phyloP scores from a whole-genome alignment of 75 land plant genomes.

The Sequoiadendron giganteum region DNA sequence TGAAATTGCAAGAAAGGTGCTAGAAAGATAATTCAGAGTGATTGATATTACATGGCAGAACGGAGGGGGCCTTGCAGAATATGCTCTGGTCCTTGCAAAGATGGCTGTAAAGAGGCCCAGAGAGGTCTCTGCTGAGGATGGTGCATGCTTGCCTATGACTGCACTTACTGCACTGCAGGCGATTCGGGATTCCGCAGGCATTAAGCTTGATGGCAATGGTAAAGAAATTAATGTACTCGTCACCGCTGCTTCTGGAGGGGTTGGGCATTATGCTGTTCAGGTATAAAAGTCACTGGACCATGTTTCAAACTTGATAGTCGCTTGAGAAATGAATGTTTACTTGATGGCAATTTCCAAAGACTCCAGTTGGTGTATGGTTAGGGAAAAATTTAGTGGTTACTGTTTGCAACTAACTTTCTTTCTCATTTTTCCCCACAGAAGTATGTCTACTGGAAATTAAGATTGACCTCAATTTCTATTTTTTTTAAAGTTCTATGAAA shows the following conservation, averaged over 20 bases:
- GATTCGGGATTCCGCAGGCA: slow-evolving; percentile 31
- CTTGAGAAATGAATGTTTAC: not conserved
- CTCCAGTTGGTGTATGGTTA: too few relatives aligned
- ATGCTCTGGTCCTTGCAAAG: slow-evolving; percentile 29
- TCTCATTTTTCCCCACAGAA: too few relatives aligned
- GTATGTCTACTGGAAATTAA: too few relatives aligned
- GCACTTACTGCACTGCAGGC: slow-evolving; percentile 38
- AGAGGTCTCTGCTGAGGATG: slow-evolving; percentile 38
- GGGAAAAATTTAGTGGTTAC: too few relatives aligned
- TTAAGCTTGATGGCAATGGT: slow-evolving; percentile 36
- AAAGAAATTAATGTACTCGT: slow-evolving; percentile 33
- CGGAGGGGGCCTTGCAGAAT: slow-evolving; percentile 47
- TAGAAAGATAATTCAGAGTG: not conserved
- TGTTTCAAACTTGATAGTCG: not conserved
- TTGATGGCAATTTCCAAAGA: not conserved
- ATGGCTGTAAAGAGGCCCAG: slow-evolving; percentile 28
- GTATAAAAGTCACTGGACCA: slow-evolving; percentile 9
- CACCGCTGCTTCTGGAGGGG: slow-evolving; percentile 59
- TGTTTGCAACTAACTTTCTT: too few relatives aligned
- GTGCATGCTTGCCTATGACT: slow-evolving; percentile 30
- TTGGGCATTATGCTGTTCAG: slow-evolving; percentile 52
- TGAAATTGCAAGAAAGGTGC: not conserved
- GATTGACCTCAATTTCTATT: too few relatives aligned
- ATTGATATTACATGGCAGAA: slow-evolving; percentile 13
- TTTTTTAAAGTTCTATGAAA: too few relatives aligned